Percentiles rank a stretch among this genome's conserved stretches.
These are phyloP conservation scores for Tylopilus sp. DNA, from an alignment of 768 basidiomycete species.

Conservation along the genomic window DNA sequence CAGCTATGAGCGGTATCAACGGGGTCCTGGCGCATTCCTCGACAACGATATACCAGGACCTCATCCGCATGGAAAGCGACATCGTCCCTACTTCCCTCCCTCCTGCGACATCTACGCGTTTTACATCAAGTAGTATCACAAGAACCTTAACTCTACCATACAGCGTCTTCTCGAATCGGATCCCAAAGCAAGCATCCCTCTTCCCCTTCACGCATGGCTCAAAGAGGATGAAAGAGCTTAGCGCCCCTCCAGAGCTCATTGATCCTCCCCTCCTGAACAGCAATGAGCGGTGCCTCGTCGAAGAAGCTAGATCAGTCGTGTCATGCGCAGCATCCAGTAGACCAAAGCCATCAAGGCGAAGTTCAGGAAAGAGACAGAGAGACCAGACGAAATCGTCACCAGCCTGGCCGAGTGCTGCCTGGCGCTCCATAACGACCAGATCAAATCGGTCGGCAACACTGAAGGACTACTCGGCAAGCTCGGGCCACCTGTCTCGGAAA, in stretches of 20 bases:
- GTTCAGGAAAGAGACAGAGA: too few relatives aligned
- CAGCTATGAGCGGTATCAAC: constrained; percentile 57
- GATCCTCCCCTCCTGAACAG: constrained; percentile 92
- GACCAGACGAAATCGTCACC: constrained; percentile 83
- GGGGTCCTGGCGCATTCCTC: constrained; percentile 70
- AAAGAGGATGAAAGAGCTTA: constrained; percentile 98
- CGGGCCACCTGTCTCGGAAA: constrained; percentile 89
- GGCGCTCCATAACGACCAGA: too few relatives aligned
- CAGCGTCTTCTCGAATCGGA: constrained; percentile 65
- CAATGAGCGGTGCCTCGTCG: constrained; percentile 88
- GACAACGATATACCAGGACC: constrained; percentile 88
- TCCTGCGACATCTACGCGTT: constrained; percentile 86
- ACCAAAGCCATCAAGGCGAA: constrained; percentile 71
- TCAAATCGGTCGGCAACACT: too few relatives aligned
- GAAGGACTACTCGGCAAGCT: too few relatives aligned
- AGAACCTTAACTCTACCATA: constrained; percentile 70
- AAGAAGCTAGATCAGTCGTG: constrained; percentile 87
- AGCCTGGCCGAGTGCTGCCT: constrained; percentile 94
- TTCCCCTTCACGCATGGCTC: constrained; percentile 87
- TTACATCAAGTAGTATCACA: constrained; percentile 78
- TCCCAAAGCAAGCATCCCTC: constrained; percentile 84
- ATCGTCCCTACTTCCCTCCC: constrained; percentile 86
- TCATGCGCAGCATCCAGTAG: constrained; percentile 95
- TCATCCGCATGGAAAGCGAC: constrained; percentile 85
- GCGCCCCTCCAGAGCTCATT: constrained; percentile 73